Evolutionary conservation across 805 yeast genomes (phyloP).

Genomic region (Candida tibetensis): DNA sequence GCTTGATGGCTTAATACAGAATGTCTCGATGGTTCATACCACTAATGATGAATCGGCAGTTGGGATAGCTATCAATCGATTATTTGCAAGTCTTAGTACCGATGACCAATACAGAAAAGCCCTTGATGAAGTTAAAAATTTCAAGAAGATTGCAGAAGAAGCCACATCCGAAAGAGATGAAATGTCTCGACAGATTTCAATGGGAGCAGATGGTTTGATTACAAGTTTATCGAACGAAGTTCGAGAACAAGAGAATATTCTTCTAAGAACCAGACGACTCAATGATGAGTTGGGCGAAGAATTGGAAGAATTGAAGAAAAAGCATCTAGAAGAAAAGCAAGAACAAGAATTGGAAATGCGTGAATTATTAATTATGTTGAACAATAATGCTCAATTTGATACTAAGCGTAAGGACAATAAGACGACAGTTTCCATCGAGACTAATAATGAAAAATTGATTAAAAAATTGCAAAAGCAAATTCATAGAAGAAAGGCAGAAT

Average conservation of each 20-base stretch:
- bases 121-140: constrained; percentile 20
- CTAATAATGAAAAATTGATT: constrained; percentile 34
- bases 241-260: constrained; percentile 57
- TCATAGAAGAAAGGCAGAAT: constrained; percentile 46
- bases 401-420: constrained; percentile 30
- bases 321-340: constrained; percentile 62
- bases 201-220: constrained; percentile 77
- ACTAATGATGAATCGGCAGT: constrained; percentile 51
- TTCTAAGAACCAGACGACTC: constrained; percentile 58
- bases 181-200: constrained; percentile 59
- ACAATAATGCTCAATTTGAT: constrained; percentile 38
- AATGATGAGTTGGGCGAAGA: constrained; percentile 60
- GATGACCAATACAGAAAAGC: constrained; percentile 86
- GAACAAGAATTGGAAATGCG: constrained; percentile 76
- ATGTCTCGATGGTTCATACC: constrained; percentile 52
- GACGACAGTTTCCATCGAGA: constrained; percentile 35
- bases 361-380: constrained; percentile 63
- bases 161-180: constrained; percentile 45
- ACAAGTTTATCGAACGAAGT: constrained; percentile 59
- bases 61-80: constrained; percentile 71
- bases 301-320: constrained; percentile 59
- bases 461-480: constrained; percentile 45
- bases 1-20: constrained; percentile 62
- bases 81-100: constrained; percentile 70
- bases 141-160: constrained; percentile 24